These are phyloP conservation scores for Penicillium maclennaniae DNA, from an alignment of 495 filamentous ascomycete genomes.

Conservation along the genomic window DNA sequence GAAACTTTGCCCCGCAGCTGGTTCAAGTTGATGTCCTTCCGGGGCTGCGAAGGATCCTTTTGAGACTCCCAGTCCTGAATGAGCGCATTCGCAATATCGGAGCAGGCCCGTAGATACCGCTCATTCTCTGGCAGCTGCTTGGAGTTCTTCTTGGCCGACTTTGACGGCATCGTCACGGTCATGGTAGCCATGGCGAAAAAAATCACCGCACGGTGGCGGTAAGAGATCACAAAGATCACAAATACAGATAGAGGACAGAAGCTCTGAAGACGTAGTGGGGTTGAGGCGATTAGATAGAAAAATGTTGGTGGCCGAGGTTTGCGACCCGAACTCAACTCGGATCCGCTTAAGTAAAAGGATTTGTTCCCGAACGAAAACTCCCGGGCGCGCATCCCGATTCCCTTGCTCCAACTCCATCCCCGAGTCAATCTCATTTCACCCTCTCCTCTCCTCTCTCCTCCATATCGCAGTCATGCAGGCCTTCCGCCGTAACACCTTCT, in stretches of 20 bases:
- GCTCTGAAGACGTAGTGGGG: slow-evolving; percentile 8
- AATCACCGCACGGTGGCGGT: slow-evolving; percentile 10
- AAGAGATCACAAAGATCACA: background rate
- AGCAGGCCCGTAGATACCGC: slow-evolving; percentile 86
- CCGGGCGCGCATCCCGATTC: slow-evolving; percentile 32
- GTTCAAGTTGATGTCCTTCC: slow-evolving; percentile 91
- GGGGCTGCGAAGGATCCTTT: slow-evolving; percentile 63
- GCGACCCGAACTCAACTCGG: slow-evolving; percentile 32
- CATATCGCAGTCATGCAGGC: slow-evolving; percentile 49
- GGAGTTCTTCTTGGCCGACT: slow-evolving; percentile 57
- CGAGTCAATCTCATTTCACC: slow-evolving; percentile 17
- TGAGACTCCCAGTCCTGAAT: slow-evolving; percentile 88
- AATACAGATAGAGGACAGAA: background rate
- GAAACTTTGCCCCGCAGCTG: slow-evolving; percentile 79
- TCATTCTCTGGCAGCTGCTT: slow-evolving; percentile 88
- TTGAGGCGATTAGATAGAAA: slow-evolving; percentile 25
- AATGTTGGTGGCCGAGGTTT: slow-evolving; percentile 26
- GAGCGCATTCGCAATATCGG: slow-evolving; percentile 87
- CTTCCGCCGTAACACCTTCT: slow-evolving; percentile 48
- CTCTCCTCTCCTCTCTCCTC: slow-evolving; percentile 22
- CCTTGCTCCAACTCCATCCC: slow-evolving; percentile 19
- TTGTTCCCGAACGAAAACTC: slow-evolving; percentile 44
- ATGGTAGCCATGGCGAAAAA: slow-evolving; percentile 55
- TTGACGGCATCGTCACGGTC: slow-evolving; percentile 57
- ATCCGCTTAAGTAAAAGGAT: slow-evolving; percentile 41